phyloP scores from a whole-genome alignment of 192 early-diverging fungal species.

The Coemansia sp. region DNA sequence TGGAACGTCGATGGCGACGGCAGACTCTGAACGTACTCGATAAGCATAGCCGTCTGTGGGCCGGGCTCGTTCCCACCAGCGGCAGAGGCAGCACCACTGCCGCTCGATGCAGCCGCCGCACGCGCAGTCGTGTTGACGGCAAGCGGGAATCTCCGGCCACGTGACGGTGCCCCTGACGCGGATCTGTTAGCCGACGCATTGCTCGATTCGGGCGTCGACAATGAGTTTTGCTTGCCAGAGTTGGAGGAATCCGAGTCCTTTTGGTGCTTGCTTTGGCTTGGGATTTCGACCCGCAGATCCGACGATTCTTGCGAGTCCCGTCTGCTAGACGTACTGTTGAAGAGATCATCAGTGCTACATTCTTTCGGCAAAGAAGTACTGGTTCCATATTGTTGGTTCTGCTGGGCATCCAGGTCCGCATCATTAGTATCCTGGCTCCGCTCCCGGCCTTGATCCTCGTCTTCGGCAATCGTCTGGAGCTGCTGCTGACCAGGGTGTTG shows the following conservation, averaged over 20 bases:
- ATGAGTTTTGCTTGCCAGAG: constrained; percentile 16
- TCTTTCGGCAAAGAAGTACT: not conserved
- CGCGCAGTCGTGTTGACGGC: constrained; percentile 50
- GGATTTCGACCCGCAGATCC: constrained; percentile 44
- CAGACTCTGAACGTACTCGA: constrained; percentile 64
- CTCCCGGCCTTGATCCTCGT: constrained; percentile 25
- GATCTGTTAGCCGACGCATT: not conserved
- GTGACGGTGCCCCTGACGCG: constrained; percentile 1
- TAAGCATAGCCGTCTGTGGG: constrained; percentile 68
- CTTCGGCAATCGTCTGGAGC: constrained; percentile 52
- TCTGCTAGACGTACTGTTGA: not conserved
- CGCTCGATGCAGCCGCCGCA: constrained; percentile 4
- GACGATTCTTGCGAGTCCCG: constrained; percentile 20
- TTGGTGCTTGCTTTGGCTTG: not conserved
- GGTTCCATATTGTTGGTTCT: not conserved
- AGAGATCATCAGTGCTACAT: not conserved
- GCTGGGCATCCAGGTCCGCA: not conserved
- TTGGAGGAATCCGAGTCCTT: not conserved
- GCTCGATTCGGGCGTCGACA: constrained; percentile 25
- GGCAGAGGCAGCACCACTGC: not conserved
- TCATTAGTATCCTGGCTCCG: constrained; percentile 7
- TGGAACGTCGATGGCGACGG: constrained; percentile 79
- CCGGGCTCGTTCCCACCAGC: constrained; percentile 60
- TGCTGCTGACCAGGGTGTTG: constrained; percentile 13
- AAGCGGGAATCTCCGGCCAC: constrained; percentile 44